A percentile compares a stretch with the other conserved stretches of the same genome.
Evolutionary conservation across 306 rosid species (phyloP).

Genomic region (Carpinus viminea): DNA sequence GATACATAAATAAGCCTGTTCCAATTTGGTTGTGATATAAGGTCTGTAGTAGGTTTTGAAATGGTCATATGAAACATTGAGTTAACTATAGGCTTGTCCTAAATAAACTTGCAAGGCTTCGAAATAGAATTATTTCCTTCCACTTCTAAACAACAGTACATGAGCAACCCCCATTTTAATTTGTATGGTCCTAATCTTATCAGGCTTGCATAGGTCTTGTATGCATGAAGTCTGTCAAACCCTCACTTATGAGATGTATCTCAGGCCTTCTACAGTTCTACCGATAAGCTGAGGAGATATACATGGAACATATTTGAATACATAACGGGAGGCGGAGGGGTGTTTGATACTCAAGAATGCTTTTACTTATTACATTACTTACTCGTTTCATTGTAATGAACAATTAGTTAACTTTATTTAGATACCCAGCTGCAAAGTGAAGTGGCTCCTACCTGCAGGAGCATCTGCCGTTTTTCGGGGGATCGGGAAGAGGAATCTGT

Average conservation of each 20-base stretch:
- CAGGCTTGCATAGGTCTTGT: neutral
- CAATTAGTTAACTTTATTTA: neutral
- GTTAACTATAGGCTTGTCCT: neutral
- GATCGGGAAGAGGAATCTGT: neutral
- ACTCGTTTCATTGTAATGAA: neutral
- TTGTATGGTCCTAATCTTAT: neutral
- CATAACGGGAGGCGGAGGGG: too few relatives aligned
- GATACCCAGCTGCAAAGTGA: neutral
- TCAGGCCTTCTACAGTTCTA: neutral
- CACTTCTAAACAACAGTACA: neutral
- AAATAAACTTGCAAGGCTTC: neutral
- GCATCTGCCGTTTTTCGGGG: neutral
- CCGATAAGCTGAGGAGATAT: neutral
- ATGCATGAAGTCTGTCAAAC: neutral
- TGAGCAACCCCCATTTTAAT: neutral
- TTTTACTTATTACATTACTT: neutral
- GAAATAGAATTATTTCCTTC: neutral
- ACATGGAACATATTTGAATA: neutral
- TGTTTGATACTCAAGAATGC: neutral
- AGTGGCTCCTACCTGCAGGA: neutral
- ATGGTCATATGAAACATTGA: neutral
- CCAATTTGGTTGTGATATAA: neutral
- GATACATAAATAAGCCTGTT: too few relatives aligned
- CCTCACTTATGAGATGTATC: neutral
- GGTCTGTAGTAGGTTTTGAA: neutral